phyloP scores from a whole-genome alignment of 2,329 filamentous ascomycete genomes.

The Fonsecaea erecta region DNA sequence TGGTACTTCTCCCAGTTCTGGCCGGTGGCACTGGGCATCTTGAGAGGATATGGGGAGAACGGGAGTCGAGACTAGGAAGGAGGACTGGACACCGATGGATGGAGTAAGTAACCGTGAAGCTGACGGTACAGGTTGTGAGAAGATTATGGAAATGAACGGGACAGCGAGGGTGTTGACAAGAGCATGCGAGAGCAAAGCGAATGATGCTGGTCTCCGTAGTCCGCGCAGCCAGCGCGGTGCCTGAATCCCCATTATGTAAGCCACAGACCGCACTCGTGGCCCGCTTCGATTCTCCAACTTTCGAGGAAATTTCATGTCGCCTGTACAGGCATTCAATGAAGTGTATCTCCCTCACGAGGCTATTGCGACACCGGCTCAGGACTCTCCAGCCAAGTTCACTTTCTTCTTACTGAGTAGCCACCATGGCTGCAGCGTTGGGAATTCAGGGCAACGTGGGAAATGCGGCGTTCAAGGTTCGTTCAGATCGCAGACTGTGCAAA shows the following conservation, averaged over 20 bases:
- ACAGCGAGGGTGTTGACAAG: conserved; percentile 23
- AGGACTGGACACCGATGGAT: neutral
- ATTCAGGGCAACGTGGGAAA: conserved; percentile 59
- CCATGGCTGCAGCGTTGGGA: conserved; percentile 57
- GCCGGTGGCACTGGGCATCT: conserved; percentile 91
- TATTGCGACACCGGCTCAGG: neutral
- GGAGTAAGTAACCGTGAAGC: conserved; percentile 1
- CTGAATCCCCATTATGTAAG: conserved; percentile 14
- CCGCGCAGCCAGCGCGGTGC: conserved; percentile 19
- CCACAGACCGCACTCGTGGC: conserved; percentile 3
- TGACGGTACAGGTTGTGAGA: neutral
- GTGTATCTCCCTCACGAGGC: neutral
- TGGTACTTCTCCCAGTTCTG: conserved; percentile 98
- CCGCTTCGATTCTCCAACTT: conserved; percentile 20
- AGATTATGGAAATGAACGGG: conserved; percentile 16
- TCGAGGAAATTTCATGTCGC: conserved; percentile 21
- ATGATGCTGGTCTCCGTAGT: conserved; percentile 26
- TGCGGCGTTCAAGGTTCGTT: conserved; percentile 67
- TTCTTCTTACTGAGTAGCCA: conserved; percentile 39
- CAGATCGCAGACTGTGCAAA: conserved; percentile 39
- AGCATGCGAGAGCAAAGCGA: neutral
- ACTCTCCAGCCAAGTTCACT: neutral
- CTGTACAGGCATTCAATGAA: conserved; percentile 12
- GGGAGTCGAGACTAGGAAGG: neutral
- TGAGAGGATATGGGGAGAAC: conserved; percentile 9